These are phyloP conservation scores for Euphrasia arctica DNA, from an alignment of 305 asterid species.

Conservation along the genomic window DNA sequence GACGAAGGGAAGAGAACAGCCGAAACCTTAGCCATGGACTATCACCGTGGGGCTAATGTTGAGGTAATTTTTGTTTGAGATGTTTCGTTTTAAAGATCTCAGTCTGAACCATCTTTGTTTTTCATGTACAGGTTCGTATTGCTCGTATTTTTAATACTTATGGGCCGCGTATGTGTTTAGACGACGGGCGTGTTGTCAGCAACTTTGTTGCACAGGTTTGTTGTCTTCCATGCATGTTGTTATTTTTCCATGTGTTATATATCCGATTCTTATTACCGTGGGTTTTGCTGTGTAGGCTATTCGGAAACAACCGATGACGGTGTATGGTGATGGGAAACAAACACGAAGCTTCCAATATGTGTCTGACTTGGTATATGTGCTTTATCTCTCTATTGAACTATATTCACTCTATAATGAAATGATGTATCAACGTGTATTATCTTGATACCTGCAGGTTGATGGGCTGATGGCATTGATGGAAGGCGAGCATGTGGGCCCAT, in stretches of 20 bases:
- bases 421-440: background rate
- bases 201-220: conserved; percentile 94
- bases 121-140: conserved; percentile 65
- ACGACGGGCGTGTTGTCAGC: conserved; percentile 99
- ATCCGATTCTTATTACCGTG: conserved; percentile 12
- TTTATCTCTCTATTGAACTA: background rate
- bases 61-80: conserved; percentile 40
- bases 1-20: conserved; percentile 94
- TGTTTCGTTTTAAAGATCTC: background rate
- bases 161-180: conserved; percentile 97
- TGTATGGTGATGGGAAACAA: conserved; percentile 95
- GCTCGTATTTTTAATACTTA: conserved; percentile 95
- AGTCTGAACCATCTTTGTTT: conserved; percentile 14
- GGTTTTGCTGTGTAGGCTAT: conserved; percentile 57
- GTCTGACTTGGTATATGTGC: conserved; percentile 73
- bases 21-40: conserved; percentile 89
- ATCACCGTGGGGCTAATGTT: conserved; percentile 80
- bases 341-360: conserved; percentile 91
- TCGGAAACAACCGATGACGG: conserved; percentile 84
- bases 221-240: conserved; percentile 47
- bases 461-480: conserved; percentile 78
- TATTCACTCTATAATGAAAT: background rate
- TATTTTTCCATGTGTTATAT: conserved; percentile 9
- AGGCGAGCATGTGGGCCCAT: conserved; percentile 77
- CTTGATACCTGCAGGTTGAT: conserved; percentile 44